Evolutionary conservation across 768 basidiomycete species (phyloP).

Genomic region (Boletus barrowsii): DNA sequence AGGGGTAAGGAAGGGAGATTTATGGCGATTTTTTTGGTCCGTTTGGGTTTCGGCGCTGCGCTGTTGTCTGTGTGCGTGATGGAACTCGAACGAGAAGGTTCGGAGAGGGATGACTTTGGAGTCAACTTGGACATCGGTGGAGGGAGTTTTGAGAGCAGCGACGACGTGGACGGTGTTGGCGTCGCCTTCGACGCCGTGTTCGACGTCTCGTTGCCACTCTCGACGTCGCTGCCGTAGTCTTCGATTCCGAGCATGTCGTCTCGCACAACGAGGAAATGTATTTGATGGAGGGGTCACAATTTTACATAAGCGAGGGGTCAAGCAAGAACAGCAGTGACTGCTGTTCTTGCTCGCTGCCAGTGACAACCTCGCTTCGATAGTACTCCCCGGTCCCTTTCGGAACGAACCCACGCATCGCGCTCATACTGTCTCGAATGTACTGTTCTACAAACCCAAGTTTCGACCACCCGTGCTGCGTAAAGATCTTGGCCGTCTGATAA

Average conservation of each 20-base stretch:
- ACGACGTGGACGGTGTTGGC: constrained; percentile 7
- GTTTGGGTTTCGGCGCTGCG: constrained; percentile 39
- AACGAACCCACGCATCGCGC: constrained; percentile 12
- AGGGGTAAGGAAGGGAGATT: constrained; percentile 29
- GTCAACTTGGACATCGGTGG: constrained; percentile 31
- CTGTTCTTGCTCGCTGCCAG: too few species aligned
- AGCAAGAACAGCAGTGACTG: constrained; percentile 10
- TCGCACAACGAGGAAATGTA: too few species aligned
- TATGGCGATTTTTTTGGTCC: constrained; percentile 43
- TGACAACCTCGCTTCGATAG: constrained; percentile 12
- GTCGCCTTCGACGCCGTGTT: constrained; percentile 1
- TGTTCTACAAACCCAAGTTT: constrained; percentile 61
- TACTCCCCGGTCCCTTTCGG: constrained; percentile 4
- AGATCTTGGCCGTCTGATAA: constrained; percentile 50
- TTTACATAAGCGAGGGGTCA: too few species aligned
- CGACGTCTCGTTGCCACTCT: constrained; percentile 47
- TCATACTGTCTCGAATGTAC: constrained; percentile 49
- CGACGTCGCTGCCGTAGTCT: constrained; percentile 72
- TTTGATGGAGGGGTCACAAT: not conserved
- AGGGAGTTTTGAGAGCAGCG: constrained; percentile 20
- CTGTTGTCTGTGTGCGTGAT: not conserved
- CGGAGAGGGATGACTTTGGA: constrained; percentile 28
- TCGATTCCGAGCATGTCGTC: constrained; percentile 40
- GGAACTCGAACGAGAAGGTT: constrained; percentile 5
- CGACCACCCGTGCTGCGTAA: constrained; percentile 46